Evolutionary conservation across 2,329 filamentous ascomycete species (phyloP).

Genomic region (Immersiporthe knoxdaviesiana): DNA sequence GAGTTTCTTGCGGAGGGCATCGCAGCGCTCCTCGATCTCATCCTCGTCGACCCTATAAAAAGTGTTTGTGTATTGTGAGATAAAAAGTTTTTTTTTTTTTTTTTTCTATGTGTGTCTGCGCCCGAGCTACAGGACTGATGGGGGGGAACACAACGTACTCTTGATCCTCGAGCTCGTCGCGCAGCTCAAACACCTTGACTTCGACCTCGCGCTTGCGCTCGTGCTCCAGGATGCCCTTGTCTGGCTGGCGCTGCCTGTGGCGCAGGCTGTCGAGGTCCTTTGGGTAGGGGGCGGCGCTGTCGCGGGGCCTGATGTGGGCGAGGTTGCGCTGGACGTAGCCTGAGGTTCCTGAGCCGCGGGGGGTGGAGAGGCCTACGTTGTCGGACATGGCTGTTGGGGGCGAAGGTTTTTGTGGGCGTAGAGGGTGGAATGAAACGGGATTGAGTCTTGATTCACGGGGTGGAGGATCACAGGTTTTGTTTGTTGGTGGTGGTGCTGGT

Average conservation of each 20-base stretch:
- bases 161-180: constrained; percentile 91
- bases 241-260: constrained; percentile 81
- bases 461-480: not conserved
- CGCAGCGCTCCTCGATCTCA: constrained; percentile 81
- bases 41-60: constrained; percentile 81
- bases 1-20: constrained; percentile 67
- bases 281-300: constrained; percentile 77
- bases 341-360: constrained; percentile 92
- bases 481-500: not conserved
- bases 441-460: too few relatives aligned
- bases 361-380: constrained; percentile 94
- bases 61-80: too few relatives aligned
- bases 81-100: too few relatives aligned
- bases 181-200: constrained; percentile 87
- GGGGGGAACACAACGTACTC: constrained; percentile 55
- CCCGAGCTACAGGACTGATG: too few relatives aligned
- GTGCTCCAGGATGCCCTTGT: constrained; percentile 91
- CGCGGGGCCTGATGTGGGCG: constrained; percentile 83
- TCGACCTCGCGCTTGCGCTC: constrained; percentile 90
- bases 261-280: constrained; percentile 69
- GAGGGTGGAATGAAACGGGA: too few relatives aligned
- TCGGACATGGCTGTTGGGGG: constrained; percentile 71
- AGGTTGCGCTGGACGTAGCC: constrained; percentile 97
- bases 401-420: too few relatives aligned
- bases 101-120: too few relatives aligned